Evolutionary conservation across 1,284 basidiomycete genomes (phyloP), one percentile per base, ranked within the genome.

Genomic region (Cutaneotrichosporon arboriforme): DNA sequence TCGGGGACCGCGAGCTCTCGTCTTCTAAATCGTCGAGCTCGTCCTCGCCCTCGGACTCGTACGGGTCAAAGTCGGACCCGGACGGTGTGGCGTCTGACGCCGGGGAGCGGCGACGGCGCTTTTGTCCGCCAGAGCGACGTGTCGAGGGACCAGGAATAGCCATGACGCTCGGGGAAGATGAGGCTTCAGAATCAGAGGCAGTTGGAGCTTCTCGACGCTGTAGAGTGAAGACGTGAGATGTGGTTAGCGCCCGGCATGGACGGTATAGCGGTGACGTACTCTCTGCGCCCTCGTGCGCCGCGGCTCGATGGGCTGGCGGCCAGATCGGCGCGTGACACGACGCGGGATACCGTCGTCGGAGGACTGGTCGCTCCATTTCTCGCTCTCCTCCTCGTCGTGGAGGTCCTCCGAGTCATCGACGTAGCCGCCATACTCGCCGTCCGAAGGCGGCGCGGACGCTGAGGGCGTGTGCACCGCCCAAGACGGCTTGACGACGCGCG

Each of bases 1-100:
- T 52, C 36, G 10, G 34, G 23, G 31, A 52, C 53, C 15, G 42
- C 41, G 18, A 47, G 26, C 45, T 54, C 55, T 15, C 14, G 41
- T 51, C 35, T 20, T 22, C 41, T 13, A 42, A 9, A 4, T 42
- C 41, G 36, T 59, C 55, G 8, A 57, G 15, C 22, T 62, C 52
- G 10, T 46, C 49, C 46, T 59, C 60, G 31, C 50, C 60, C 23
- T 62, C 57, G 17, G 44, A 44, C 39, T 52, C 26, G 31, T 31
- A 31, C 26, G 26, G 26, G 26, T 31, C 26, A 31, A 31, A 31
- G 26, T 31, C 26, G 5, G 26, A 31, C 10, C 26, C 26, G 5
- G 26, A 31, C 26, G 26, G n/a, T n/a, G n/a, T n/a, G n/a, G n/a
- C 26, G 10, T 31, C 10, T 5, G 26, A 31, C 26, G 26, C 5